Base-by-base conservation (phyloP, 169 alveolate genomes). In the Plasmodium relictum region DNA sequence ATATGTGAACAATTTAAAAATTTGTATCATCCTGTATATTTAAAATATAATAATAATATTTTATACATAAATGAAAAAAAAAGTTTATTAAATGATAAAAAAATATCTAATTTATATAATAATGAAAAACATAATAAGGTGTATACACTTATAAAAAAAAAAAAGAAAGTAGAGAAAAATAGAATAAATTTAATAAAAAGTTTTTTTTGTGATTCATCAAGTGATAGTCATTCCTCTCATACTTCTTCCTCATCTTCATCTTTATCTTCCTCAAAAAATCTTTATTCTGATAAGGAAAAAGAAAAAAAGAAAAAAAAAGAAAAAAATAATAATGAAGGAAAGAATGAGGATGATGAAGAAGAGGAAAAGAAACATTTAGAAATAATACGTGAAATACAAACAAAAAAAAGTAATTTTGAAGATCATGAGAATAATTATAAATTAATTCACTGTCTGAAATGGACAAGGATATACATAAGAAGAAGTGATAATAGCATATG, bases 301-400 rank as follows among this genome's bases (percentile, higher is more conserved):
- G 12, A 16, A 16, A 58, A 6, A 58, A 58, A 65, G 24, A 66
- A 72, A 45, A 80, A 20, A 41, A 62, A 24, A 18, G 50, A 62
- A 10, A 62, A 31, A 31, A 59, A 65, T n/a, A 41, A 72, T 31
- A 7, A 16, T 52, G 54, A n/a, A 31, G 26, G 37, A 12, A 72
- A 12, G 48, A 48, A 52, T 0, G 85, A 69, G 2, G 85, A 68
- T 12, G 44, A n/a, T 8, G 91, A 83, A 44, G 91, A 83, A 10
- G 91, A 83, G 5, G 91, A 83, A 20, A 83, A 41, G 44, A 83
- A 69, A 26, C 73, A 83, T n/a, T 37, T 83, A 12, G 91, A 83
- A 83, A 65, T 83, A 14, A 83, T 83, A 18, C 22, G 85, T 24
- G 91, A 83, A 83, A 83, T 83, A 20, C 80, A 83, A 44, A 69